Evolutionary conservation across 306 rosid species (phyloP), one percentile per base, ranked within the genome.

Genomic region (Lotus japonicus): DNA sequence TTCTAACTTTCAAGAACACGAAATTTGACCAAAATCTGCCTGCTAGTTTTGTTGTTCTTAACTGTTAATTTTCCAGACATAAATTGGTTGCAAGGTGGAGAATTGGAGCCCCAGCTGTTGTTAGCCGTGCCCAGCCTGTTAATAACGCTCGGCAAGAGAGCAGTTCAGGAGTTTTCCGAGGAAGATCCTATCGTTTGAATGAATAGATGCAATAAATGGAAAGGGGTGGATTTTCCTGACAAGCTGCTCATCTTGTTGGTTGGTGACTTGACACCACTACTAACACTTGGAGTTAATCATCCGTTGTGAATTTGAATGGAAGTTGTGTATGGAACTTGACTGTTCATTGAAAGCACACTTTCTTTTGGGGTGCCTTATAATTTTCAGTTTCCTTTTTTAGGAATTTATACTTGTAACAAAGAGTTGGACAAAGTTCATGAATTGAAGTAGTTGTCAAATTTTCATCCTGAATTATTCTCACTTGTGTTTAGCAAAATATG

Each of bases 51-150:
- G 73, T 44, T 52, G 70, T 81, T 44, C 82, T 81, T 81, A 64
- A 95, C 95, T 75, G 43, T 6, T 62, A 64, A 64, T 79, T 19
- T 54, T 70, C 44, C 80, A 95, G 99, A 82, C 83, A 60, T 19
- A 88, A 81, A 78, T 11, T 95, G 58, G 95, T 95, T 21, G 77
- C 87, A 31, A 85, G 96, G 70, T 87, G 89, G 92, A 80, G 96
- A 81, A 84, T 95, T 61, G 91, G 96, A 74, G 86, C 79, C 14
- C 82, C 6, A 52, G 82, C 79, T 10, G 7, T 7, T 0, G 3
- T 63, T 64, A 68, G 35, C 68, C 85, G 82, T 41, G 79, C 69
- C 42, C 94, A 76, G 80, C 83, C 83, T 50, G 31, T 63, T 49
- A 58, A 53, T 77, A 76, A 57, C 31, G 76, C 83, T n/a, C 86